phyloP scores from a whole-genome alignment of 495 filamentous ascomycete genomes.

The Viridothelium virens region DNA sequence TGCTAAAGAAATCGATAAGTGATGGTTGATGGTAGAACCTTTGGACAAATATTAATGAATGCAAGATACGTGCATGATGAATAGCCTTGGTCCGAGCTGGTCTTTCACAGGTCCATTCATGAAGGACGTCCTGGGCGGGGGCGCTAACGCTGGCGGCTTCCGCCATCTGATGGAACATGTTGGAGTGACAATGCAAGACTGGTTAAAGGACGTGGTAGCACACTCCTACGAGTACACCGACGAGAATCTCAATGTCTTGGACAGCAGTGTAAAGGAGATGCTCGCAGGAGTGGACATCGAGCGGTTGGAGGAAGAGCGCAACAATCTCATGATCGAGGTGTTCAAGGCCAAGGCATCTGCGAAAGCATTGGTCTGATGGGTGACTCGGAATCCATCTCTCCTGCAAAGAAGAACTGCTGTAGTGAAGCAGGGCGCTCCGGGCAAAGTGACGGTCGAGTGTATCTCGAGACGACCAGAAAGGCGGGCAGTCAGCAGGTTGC shows the following conservation, averaged over 20 bases:
- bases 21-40: too few relatives aligned
- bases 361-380: conserved; percentile 3
- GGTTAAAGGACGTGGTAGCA: conserved; percentile 22
- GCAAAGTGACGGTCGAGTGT: background rate
- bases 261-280: conserved; percentile 13
- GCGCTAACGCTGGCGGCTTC: conserved; percentile 22
- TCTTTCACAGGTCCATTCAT: conserved; percentile 21
- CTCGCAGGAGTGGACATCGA: conserved; percentile 7
- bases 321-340: conserved; percentile 6
- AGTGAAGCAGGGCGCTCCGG: conserved; percentile 3
- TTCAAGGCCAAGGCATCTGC: conserved; percentile 1
- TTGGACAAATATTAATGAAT: background rate
- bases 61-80: conserved; percentile 19
- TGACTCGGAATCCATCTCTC: background rate
- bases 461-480: background rate
- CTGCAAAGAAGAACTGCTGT: background rate
- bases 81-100: conserved; percentile 22
- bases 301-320: conserved; percentile 10
- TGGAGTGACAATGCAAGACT: conserved; percentile 15
- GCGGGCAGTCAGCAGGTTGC: background rate
- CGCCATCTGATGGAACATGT: conserved; percentile 20
- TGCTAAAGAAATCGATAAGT: conserved; percentile 14
- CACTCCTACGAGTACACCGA: conserved; percentile 12
- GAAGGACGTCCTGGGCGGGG: conserved; percentile 17
- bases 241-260: conserved; percentile 10